Conservation (phyloP, 2,329 filamentous ascomycete genomes). For the Fusarium keratoplasticum region DNA sequence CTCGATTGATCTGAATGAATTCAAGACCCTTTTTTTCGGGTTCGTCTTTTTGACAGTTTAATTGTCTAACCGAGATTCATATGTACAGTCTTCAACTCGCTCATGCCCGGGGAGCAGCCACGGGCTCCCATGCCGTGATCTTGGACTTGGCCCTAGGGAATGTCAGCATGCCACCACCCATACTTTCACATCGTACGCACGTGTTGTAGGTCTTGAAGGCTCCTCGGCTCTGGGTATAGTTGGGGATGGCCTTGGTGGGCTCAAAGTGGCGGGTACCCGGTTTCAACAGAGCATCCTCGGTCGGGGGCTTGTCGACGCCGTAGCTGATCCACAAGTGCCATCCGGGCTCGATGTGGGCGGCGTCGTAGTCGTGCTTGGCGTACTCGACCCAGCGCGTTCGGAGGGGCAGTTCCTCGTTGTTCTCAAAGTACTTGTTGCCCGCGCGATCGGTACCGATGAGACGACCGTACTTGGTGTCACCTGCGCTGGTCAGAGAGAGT, state of each 20-base stretch:
- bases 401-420: conserved; percentile 93
- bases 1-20: conserved; percentile 22
- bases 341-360: conserved; percentile 89
- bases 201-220: conserved; percentile 96
- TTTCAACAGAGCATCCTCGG: conserved; percentile 77
- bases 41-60: conserved; percentile 16
- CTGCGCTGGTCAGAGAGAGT: conserved; percentile 57
- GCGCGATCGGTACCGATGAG: conserved; percentile 87
- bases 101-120: conserved; percentile 51
- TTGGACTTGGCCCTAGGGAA: conserved; percentile 63
- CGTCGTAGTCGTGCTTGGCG: conserved; percentile 85
- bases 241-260: conserved; percentile 75
- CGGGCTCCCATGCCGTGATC: conserved; percentile 64
- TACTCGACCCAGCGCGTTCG: conserved; percentile 98
- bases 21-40: conserved; percentile 24
- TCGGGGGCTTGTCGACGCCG: conserved; percentile 86
- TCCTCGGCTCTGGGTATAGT: conserved; percentile 78
- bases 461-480: conserved; percentile 95
- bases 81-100: conserved; percentile 45
- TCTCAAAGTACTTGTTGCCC: conserved; percentile 99
- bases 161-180: conserved; percentile 20
- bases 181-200: conserved; percentile 66
- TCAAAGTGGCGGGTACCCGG: conserved; percentile 80
- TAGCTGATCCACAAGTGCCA: conserved; percentile 99
- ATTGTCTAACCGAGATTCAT: conserved; percentile 40